phyloP scores from a whole-genome alignment of 805 yeast species.

The Blastobotrys parvus region DNA sequence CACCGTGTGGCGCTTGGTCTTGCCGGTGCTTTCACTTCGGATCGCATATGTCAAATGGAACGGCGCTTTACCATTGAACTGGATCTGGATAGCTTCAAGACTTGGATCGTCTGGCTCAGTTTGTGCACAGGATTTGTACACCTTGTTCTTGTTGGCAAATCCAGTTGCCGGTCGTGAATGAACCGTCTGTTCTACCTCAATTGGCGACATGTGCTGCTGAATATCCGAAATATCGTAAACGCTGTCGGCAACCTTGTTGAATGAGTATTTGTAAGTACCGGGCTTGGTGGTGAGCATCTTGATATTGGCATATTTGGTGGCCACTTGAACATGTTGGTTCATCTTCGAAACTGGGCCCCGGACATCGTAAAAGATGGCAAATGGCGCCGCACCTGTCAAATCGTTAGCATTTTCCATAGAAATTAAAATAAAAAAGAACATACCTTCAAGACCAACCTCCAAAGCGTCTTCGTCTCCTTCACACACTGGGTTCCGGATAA shows the following conservation, averaged over 20 bases:
- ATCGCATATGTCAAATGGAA: conserved; percentile 50
- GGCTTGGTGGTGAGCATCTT: conserved; percentile 34
- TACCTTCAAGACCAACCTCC: conserved; percentile 46
- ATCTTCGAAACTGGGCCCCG: conserved; percentile 14
- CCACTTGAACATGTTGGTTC: conserved; percentile 36
- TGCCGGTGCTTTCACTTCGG: conserved; percentile 52
- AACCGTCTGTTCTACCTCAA: conserved; percentile 44
- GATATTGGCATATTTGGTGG: conserved; percentile 43
- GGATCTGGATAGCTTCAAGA: conserved; percentile 40
- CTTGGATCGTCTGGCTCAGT: conserved; percentile 34
- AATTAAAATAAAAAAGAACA: neutral
- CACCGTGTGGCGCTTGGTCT: conserved; percentile 39
- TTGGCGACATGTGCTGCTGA: conserved; percentile 21
- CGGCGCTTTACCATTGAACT: conserved; percentile 54
- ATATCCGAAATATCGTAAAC: conserved; percentile 42
- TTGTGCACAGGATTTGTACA: conserved; percentile 42
- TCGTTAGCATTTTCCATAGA: neutral
- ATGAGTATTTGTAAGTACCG: conserved; percentile 56
- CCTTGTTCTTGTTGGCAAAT: conserved; percentile 40
- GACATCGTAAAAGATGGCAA: conserved; percentile 52
- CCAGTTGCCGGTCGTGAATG: conserved; percentile 52
- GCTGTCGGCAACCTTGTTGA: conserved; percentile 58
- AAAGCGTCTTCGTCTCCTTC: conserved; percentile 41
- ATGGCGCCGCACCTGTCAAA: conserved; percentile 42
- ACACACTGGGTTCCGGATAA: conserved; percentile 36